Evolutionary conservation across 2,329 filamentous ascomycete genomes (phyloP), one percentile per base, ranked within the genome.

Genomic region (Penicillium decumbens): DNA sequence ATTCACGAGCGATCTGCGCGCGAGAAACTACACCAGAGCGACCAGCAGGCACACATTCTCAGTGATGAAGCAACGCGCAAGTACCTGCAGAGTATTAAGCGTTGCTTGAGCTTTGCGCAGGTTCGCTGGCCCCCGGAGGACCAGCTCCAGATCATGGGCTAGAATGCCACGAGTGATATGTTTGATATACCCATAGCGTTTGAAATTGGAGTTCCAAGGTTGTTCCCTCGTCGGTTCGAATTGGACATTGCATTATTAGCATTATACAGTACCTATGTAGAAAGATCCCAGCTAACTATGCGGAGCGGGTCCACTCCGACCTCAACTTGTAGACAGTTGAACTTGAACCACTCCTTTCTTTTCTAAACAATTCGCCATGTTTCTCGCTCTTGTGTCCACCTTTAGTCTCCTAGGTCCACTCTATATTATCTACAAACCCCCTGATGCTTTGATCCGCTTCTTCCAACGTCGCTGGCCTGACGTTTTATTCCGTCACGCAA

Each of bases 1-100:
- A 98, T 98, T 62, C 93, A 98, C 80, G 93, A 97, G 77, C 84
- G 93, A 65, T 93, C 87, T 59, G 92, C 93, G 18, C 82, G 93
- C 55, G 93, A 98, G 74, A 98, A 98, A 74, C 75, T 98, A 51
- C 91, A 97, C 67, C 83, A 93, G 68, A 79, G 76, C 53, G 80
- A 82, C 56, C 80, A 81, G 58, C 86, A 90, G 64, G 93, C 92
- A 3, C 91, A 98, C 69, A 95, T 97, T 62, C 90, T 98, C 85
- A 92, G 90, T 50, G 93, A 97, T 67, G 93, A 98, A 74, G 84
- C 87, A 39, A 98, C 93, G 45, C 81, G 93, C 58, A 98, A 97
- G 74, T 96, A 91, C 67, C 72, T 98, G 59, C 93, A 98, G 75
- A 96, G 92, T 67, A 97, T 98, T 70, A 98, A 98, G 78, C 80